Conservation (phyloP, 2,329 filamentous ascomycete genomes). For the Neonectria coccinea region DNA sequence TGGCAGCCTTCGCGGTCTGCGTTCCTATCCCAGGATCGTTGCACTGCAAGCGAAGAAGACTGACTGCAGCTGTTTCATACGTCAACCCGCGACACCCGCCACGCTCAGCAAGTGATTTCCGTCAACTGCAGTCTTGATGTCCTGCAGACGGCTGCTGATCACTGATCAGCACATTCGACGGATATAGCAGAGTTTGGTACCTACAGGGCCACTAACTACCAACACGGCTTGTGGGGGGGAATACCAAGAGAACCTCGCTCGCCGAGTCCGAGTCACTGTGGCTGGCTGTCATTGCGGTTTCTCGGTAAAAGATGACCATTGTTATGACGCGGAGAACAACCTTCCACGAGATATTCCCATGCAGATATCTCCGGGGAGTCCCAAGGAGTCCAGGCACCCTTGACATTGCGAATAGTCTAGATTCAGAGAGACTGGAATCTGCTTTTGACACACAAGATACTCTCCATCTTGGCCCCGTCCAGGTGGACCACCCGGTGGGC, state of each 20-base stretch:
- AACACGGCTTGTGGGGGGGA: not conserved
- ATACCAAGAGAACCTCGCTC: not conserved
- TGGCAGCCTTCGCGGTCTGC: conserved; percentile 10
- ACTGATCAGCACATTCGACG: not conserved
- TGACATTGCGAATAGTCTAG: conserved; percentile 24
- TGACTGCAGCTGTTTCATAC: conserved; percentile 25
- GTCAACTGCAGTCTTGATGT: conserved; percentile 41
- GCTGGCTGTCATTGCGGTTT: not conserved
- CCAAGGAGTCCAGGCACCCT: not conserved
- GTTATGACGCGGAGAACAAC: not conserved
- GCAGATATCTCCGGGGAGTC: not conserved
- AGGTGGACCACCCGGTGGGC: conserved; percentile 18
- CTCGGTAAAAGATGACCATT: conserved; percentile 1
- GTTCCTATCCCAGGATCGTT: conserved; percentile 16
- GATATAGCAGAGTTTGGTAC: conserved; percentile 1
- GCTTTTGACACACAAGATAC: conserved; percentile 13
- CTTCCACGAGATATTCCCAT: not conserved
- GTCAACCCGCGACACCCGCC: conserved; percentile 21
- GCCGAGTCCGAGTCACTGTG: not conserved
- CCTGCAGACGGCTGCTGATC: conserved; percentile 33
- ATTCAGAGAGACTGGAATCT: conserved; percentile 10
- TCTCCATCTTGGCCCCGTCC: conserved; percentile 16
- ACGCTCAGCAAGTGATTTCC: conserved; percentile 20
- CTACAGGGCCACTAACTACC: conserved; percentile 1
- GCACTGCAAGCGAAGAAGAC: conserved; percentile 16